A percentile compares a stretch with the other conserved stretches of the same genome.
phyloP scores from a whole-genome alignment of 2,329 filamentous ascomycete species.

The Thermothelomyces thermophilus region DNA sequence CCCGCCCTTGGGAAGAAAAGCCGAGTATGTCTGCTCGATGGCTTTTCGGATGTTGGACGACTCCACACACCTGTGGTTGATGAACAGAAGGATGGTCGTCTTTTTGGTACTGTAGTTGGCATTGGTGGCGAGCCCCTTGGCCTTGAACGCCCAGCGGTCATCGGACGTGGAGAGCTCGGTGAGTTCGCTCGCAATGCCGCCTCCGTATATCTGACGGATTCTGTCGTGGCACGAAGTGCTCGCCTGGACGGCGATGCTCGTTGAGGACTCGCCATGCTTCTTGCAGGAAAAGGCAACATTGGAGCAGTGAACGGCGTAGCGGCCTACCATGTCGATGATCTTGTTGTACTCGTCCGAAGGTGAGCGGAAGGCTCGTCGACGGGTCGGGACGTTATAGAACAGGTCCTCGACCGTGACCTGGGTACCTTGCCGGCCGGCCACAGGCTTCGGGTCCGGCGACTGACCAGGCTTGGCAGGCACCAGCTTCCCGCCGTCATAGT shows the following conservation, averaged over 20 bases:
- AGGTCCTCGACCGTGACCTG: conserved; percentile 95
- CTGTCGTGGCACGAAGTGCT: conserved; percentile 69
- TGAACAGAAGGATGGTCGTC: conserved; percentile 82
- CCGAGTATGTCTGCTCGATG: conserved; percentile 80
- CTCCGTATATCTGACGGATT: conserved; percentile 85
- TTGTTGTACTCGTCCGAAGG: conserved; percentile 94
- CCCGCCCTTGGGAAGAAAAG: conserved; percentile 85
- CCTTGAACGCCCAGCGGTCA: conserved; percentile 74
- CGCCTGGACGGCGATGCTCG: conserved; percentile 71
- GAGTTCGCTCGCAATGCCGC: conserved; percentile 78
- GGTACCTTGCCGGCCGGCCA: conserved; percentile 81
- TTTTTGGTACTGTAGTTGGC: conserved; percentile 93
- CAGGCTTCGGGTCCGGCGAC: conserved; percentile 74
- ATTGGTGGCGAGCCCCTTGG: conserved; percentile 76
- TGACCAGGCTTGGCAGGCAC: conserved; percentile 82
- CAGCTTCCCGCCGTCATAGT: conserved; percentile 78
- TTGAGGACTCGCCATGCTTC: conserved; percentile 83
- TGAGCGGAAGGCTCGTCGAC: conserved; percentile 83
- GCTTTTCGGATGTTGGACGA: conserved; percentile 83
- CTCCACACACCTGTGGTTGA: conserved; percentile 92
- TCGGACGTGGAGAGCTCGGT: conserved; percentile 68
- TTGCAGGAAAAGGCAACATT: conserved; percentile 96
- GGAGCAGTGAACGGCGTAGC: conserved; percentile 85
- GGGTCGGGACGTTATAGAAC: conserved; percentile 91
- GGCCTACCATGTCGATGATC: conserved; percentile 88